phyloP scores from a whole-genome alignment of 139 green algal genomes.

The Auxenochlorella pyrenoidosa region DNA sequence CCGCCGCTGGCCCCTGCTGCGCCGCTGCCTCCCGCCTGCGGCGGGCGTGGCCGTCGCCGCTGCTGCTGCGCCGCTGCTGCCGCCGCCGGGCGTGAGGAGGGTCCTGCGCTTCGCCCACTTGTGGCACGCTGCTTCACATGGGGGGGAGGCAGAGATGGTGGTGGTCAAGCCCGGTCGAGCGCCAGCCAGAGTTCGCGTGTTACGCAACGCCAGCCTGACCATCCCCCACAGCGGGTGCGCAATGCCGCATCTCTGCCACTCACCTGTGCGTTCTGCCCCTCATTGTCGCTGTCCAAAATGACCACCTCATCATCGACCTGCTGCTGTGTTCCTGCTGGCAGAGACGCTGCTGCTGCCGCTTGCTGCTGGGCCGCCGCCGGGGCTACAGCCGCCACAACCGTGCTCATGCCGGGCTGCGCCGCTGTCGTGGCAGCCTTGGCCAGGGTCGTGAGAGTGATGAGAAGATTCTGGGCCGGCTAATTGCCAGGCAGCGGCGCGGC shows the following conservation, averaged over 20 bases:
- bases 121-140: neutral
- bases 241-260: neutral
- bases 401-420: neutral
- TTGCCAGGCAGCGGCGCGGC: too few relatives aligned
- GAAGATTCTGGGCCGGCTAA: too few relatives aligned
- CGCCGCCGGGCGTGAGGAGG: neutral
- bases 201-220: neutral
- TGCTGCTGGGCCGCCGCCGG: neutral
- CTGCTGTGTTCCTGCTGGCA: neutral
- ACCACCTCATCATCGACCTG: neutral
- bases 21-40: neutral
- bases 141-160: neutral
- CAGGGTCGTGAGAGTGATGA: too few relatives aligned
- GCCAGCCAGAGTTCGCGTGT: too few relatives aligned
- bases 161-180: neutral
- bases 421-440: neutral
- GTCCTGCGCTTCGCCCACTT: neutral
- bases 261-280: neutral
- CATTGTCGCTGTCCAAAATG: slow-evolving; percentile 21
- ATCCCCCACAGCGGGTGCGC: neutral
- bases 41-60: neutral
- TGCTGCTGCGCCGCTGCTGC: neutral
- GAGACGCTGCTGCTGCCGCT: neutral
- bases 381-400: neutral
- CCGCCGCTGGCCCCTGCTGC: neutral